phyloP scores from a whole-genome alignment of 2,329 filamentous ascomycete species.

The Metarhizium sp. region DNA sequence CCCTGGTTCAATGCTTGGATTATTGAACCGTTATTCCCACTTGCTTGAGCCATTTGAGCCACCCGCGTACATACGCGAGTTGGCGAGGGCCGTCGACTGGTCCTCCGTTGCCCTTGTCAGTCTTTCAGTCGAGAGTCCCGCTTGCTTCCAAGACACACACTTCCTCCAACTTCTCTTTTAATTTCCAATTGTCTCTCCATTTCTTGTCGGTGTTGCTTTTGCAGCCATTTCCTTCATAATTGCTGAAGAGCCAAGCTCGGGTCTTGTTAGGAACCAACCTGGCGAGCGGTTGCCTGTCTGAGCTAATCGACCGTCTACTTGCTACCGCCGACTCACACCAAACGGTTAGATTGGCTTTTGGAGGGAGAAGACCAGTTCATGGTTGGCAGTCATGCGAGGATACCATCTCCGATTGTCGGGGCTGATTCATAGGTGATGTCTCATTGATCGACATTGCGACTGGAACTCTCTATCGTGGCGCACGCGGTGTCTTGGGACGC shows the following conservation, averaged over 20 bases:
- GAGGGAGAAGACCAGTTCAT: not conserved
- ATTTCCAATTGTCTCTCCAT: too few species aligned
- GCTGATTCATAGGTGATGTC: slow-evolving; percentile 5
- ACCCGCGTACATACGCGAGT: too few species aligned
- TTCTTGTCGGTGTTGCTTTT: too few species aligned
- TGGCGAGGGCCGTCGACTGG: too few species aligned
- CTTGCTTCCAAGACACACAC: too few species aligned
- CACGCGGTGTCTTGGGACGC: not conserved
- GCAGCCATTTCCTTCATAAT: too few species aligned
- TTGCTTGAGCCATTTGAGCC: not conserved
- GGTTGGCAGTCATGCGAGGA: not conserved
- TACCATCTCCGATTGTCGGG: not conserved
- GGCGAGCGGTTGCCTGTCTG: too few species aligned
- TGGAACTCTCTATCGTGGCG: not conserved
- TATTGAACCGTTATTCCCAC: not conserved
- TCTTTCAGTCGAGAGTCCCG: too few species aligned
- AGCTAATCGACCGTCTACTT: not conserved
- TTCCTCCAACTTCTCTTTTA: too few species aligned
- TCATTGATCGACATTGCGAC: not conserved
- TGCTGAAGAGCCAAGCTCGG: too few species aligned
- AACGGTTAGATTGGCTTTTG: not conserved
- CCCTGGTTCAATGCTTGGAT: not conserved
- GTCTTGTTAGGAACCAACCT: too few species aligned
- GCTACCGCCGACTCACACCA: not conserved
- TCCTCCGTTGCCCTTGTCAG: too few species aligned